Evolutionary conservation across 1,139 yeast species (phyloP).

Genomic region (Saccharomycopsis hybrid): DNA sequence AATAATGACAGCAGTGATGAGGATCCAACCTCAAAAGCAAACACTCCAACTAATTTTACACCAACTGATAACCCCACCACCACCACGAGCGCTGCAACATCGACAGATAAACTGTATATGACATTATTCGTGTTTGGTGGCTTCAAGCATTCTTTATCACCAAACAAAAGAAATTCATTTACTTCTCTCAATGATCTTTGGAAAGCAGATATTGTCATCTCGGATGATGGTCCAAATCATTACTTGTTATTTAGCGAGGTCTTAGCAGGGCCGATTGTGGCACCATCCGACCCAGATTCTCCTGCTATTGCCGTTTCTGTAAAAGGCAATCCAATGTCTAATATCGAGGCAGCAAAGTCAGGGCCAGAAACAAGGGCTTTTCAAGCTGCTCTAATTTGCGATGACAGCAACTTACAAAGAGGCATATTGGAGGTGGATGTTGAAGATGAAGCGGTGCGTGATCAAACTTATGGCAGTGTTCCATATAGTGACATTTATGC

Average conservation of each 20-base stretch:
- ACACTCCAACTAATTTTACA: too few species aligned
- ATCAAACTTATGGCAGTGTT: too few species aligned
- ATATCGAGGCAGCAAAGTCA: too few species aligned
- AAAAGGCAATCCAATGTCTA: too few species aligned
- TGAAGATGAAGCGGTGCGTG: too few species aligned
- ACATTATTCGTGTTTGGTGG: conserved; percentile 16
- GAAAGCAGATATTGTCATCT: conserved; percentile 10
- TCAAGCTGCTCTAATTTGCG: conserved; percentile 10
- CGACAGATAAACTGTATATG: conserved; percentile 1
- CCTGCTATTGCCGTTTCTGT: background rate
- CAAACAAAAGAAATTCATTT: background rate
- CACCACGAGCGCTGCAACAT: too few species aligned
- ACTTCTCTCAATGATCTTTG: conserved; percentile 9
- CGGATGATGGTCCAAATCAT: conserved; percentile 2
- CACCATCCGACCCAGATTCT: background rate
- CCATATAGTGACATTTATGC: too few species aligned
- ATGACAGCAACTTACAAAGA: conserved; percentile 1
- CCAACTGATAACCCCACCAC: too few species aligned
- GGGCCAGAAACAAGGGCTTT: conserved; percentile 1
- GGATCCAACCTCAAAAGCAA: too few species aligned
- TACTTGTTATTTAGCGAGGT: conserved; percentile 10
- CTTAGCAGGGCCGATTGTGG: conserved; percentile 7
- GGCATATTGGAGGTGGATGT: background rate
- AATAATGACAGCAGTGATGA: too few species aligned
- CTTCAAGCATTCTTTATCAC: background rate